These are phyloP conservation scores for Penicillium aurantiogriseum DNA, from an alignment of 2,329 filamentous ascomycete species.

Conservation along the genomic window DNA sequence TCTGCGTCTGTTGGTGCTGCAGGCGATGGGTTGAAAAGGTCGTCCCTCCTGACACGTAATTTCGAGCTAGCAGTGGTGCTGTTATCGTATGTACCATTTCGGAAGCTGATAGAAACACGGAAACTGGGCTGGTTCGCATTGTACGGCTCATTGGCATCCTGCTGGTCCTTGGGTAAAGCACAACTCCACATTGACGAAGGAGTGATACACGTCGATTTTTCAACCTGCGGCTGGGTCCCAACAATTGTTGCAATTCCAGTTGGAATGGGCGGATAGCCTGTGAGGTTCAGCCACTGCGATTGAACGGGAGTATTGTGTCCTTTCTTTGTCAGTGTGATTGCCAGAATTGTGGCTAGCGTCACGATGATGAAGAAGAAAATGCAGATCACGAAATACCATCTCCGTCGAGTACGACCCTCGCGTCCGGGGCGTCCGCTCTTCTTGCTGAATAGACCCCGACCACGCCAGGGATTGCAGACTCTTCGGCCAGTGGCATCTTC, in stretches of 20 bases:
- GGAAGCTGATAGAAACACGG: slow-evolving; percentile 68
- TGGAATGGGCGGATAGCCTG: slow-evolving; percentile 80
- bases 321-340: slow-evolving; percentile 55
- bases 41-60: slow-evolving; percentile 27
- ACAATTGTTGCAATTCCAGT: slow-evolving; percentile 78
- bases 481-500: slow-evolving; percentile 62
- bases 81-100: slow-evolving; percentile 57
- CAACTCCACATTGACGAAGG: slow-evolving; percentile 83
- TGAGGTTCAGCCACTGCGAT: slow-evolving; percentile 76
- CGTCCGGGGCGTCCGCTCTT: slow-evolving; percentile 62
- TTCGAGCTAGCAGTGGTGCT: slow-evolving; percentile 57
- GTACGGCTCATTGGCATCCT: slow-evolving; percentile 62
- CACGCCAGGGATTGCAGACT: slow-evolving; percentile 63
- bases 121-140: slow-evolving; percentile 72
- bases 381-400: slow-evolving; percentile 58
- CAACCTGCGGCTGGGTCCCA: slow-evolving; percentile 64
- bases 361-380: slow-evolving; percentile 55
- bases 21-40: slow-evolving; percentile 46
- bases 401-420: slow-evolving; percentile 62
- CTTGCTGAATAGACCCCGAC: slow-evolving; percentile 61
- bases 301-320: slow-evolving; percentile 44
- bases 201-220: slow-evolving; percentile 67
- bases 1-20: slow-evolving; percentile 60
- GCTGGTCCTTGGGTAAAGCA: slow-evolving; percentile 74
- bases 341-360: slow-evolving; percentile 57